Evolutionary conservation across 2,329 filamentous ascomycete species (phyloP), one percentile per base, ranked within the genome.

Genomic region (Colletotrichum plurivorum): DNA sequence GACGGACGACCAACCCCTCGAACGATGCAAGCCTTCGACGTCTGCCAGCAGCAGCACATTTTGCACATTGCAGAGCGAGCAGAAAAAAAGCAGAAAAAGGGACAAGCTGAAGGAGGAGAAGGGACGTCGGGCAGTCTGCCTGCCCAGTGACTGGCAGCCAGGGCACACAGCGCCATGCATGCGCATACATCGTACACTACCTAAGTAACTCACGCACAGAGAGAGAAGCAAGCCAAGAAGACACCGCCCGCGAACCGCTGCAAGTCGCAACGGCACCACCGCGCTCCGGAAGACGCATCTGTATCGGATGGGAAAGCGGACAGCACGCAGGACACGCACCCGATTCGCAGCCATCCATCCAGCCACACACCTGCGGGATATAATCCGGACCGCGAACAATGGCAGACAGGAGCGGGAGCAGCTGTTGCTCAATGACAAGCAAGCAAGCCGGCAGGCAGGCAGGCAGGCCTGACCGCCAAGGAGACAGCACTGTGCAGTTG

Each of bases 401-500:
- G 15, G 13, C 41, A 43, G 41, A 43, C 41, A 25, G 22, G 22
- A 25, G 22, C 15, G 45, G 31, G 31, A 48, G 15, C 16, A 4
- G 20, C 9, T 25, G 18, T 12, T n/a, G 20, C 20, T 25, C 22
- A 39, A 27, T 25, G 36, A 48, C 58, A 39, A 27, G 46, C 62
- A 45, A 43, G 36, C 18, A 15, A 13, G 25, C 52, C 12, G 48
- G 43, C 41, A 15, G n/a, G 41, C 27, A 20, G 52, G 45, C 41
- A 59, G 25, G 16, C 46, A 60, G 43, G 31, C 31, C 31, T 36
- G 31, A 60, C 43, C 43, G 20, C 31, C 45, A 41, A 48, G 27
- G 12, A 9, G 46, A 10, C 31, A 58, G 60, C 60, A 58, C 36
- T 54, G 46, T 63, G 65, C 41, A 51, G 53, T 41, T 58, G 65